A percentile compares a stretch with the other conserved stretches of the same genome.
Conservation (phyloP, 2,329 filamentous ascomycete genomes). For the Cladophialophora yegresii region DNA sequence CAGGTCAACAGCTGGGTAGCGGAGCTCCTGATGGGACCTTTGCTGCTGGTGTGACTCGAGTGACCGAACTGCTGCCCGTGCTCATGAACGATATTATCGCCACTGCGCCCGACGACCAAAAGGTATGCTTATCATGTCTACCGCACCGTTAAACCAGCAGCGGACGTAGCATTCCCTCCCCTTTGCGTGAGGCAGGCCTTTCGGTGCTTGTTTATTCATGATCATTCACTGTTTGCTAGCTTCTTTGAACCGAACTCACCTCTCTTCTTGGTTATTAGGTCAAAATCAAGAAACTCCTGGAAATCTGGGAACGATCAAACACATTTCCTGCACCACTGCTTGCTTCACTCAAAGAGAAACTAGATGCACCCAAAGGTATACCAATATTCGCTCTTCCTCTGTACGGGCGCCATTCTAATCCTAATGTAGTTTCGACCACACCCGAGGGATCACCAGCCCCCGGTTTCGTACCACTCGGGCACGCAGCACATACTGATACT, state of each 20-base stretch:
- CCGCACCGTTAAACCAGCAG: slow-evolving; percentile 2
- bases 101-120: slow-evolving; percentile 87
- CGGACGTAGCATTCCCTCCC: neutral
- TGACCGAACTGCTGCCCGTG: slow-evolving; percentile 89
- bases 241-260: slow-evolving; percentile 48
- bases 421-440: slow-evolving; percentile 55
- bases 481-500: slow-evolving; percentile 37
- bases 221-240: slow-evolving; percentile 6
- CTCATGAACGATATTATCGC: slow-evolving; percentile 95
- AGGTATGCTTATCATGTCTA: slow-evolving; percentile 65
- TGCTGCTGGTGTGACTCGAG: slow-evolving; percentile 91
- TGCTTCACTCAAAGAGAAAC: slow-evolving; percentile 76
- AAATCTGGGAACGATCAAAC: slow-evolving; percentile 95
- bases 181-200: slow-evolving; percentile 2
- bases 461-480: slow-evolving; percentile 46
- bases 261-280: slow-evolving; percentile 65
- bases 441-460: slow-evolving; percentile 59
- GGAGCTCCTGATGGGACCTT: slow-evolving; percentile 87
- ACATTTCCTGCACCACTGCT: slow-evolving; percentile 85
- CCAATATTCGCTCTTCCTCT: slow-evolving; percentile 58
- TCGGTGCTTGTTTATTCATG: slow-evolving; percentile 1
- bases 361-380: slow-evolving; percentile 62
- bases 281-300: slow-evolving; percentile 91
- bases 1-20: slow-evolving; percentile 77
- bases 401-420: slow-evolving; percentile 15